A percentile compares a stretch with the other conserved stretches of the same genome.
These are phyloP conservation scores for Hortiboletus flavorubellus DNA, from an alignment of 768 basidiomycete genomes.

Conservation along the genomic window DNA sequence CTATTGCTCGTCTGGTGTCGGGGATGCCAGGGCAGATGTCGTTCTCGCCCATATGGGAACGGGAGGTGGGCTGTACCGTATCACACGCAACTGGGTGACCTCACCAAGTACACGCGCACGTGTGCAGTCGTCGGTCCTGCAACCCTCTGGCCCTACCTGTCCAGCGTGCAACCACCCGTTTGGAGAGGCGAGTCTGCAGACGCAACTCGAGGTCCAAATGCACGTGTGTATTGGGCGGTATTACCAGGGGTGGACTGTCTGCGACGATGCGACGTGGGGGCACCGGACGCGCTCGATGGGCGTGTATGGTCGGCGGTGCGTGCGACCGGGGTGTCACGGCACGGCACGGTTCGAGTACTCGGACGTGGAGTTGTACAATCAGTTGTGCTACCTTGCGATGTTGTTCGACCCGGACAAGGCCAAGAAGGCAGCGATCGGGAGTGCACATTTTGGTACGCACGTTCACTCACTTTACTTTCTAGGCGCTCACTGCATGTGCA, in stretches of 20 bases:
- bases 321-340: slow-evolving; percentile 36
- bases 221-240: slow-evolving; percentile 72
- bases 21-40: slow-evolving; percentile 58
- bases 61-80: slow-evolving; percentile 42
- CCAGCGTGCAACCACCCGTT: slow-evolving; percentile 58
- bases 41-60: slow-evolving; percentile 59
- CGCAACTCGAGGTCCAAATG: slow-evolving; percentile 87
- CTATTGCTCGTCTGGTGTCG: slow-evolving; percentile 77
- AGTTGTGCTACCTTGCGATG: slow-evolving; percentile 77
- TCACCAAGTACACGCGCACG: background rate
- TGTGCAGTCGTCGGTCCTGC: slow-evolving; percentile 62
- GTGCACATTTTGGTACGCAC: slow-evolving; percentile 38
- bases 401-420: slow-evolving; percentile 76
- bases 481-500: background rate
- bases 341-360: slow-evolving; percentile 56
- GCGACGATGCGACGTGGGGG: slow-evolving; percentile 82
- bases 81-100: background rate
- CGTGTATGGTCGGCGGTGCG: slow-evolving; percentile 83
- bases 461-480: background rate
- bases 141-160: slow-evolving; percentile 65
- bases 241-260: slow-evolving; percentile 87
- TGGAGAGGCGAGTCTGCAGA: slow-evolving; percentile 59
- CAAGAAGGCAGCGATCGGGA: slow-evolving; percentile 47
- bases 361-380: slow-evolving; percentile 83
- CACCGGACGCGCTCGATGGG: slow-evolving; percentile 90